Evolutionary conservation across 306 rosid genomes (phyloP), one percentile per base, ranked within the genome.

Genomic region (Lagenaria siceraria): DNA sequence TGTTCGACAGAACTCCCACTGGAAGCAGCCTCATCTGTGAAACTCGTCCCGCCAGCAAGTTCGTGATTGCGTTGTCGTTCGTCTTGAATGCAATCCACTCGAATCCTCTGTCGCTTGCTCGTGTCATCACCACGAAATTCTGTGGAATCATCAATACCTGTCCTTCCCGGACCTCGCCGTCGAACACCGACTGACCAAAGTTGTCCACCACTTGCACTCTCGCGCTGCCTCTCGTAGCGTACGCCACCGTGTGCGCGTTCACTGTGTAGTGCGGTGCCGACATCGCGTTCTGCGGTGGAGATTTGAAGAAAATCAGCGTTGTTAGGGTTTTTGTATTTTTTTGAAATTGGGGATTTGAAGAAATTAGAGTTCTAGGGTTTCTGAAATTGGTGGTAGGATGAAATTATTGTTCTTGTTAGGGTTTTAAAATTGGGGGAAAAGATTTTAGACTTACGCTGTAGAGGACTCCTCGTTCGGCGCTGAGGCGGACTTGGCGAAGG

Each of bases 61-160:
- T 79, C 4, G 61, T 65, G 21, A 48, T 10, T 3, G 85, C 82
- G 74, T 82, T 75, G 38, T 82, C 82, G 22, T 61, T 79, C 2
- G 85, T 82, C 80, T 82, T 82, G 68, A 82, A 46, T 59, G 85
- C 74, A 15, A 82, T 52, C 85, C 85, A 82, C 27, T 75, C 82
- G 29, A 82, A 79, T 62, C 85, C 85, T 31, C 40, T 49, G 11
- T 61, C 51, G 29, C 75, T 76, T 0, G 85, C 85, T 64, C 43
- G 70, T 77, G 68, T 82, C 29, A 82, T 19, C 48, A 79, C 70
- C 10, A 69, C 85, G 59, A 43, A 82, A 68, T 79, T 62, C 60
- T 79, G 85, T 14, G 85, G 85, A 52, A 82, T 76, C 31, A 60
- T 15, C 78, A 82, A 56, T 42, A 61, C 75, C 68, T 82, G 85